These are phyloP conservation scores for Hawksworthiomyces lignivorus DNA, from an alignment of 2,329 filamentous ascomycete genomes.

Conservation along the genomic window DNA sequence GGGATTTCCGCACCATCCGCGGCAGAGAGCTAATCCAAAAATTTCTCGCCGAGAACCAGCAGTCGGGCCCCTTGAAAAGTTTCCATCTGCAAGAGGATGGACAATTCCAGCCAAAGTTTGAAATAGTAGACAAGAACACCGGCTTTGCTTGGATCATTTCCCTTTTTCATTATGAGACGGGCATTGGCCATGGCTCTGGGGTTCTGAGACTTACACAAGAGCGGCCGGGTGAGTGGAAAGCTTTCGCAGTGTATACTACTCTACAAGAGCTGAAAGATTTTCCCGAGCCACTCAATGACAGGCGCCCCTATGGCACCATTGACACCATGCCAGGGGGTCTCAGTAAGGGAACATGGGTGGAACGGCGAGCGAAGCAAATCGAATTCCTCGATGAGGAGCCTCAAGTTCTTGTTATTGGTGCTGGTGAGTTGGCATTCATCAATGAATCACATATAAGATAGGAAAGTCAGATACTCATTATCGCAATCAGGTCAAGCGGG, in stretches of 20 bases:
- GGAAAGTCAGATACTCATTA: too few relatives aligned
- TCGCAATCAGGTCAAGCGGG: slow-evolving; percentile 17
- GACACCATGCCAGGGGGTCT: slow-evolving; percentile 37
- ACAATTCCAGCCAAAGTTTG: not conserved
- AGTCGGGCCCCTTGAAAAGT: not conserved
- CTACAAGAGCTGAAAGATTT: slow-evolving; percentile 45
- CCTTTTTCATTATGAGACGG: slow-evolving; percentile 41
- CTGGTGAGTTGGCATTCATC: slow-evolving; percentile 53
- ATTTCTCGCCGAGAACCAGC: slow-evolving; percentile 25
- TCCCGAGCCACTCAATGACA: slow-evolving; percentile 38
- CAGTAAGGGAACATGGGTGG: slow-evolving; percentile 51
- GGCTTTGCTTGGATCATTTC: slow-evolving; percentile 31
- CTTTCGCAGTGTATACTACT: slow-evolving; percentile 54
- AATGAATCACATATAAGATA: too few relatives aligned
- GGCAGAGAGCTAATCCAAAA: slow-evolving; percentile 28
- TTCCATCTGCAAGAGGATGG: not conserved
- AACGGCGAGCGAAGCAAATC: slow-evolving; percentile 38
- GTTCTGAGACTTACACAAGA: slow-evolving; percentile 42
- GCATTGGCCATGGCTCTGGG: slow-evolving; percentile 46
- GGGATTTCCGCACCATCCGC: slow-evolving; percentile 44
- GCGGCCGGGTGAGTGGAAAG: slow-evolving; percentile 42
- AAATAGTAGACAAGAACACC: not conserved
- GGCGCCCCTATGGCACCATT: slow-evolving; percentile 45
- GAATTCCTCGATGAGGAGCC: slow-evolving; percentile 46
- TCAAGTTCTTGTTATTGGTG: slow-evolving; percentile 54